Evolutionary conservation across 2,329 filamentous ascomycete genomes (phyloP), one percentile per base, ranked within the genome.

Genomic region (Tympanopsis confertula): DNA sequence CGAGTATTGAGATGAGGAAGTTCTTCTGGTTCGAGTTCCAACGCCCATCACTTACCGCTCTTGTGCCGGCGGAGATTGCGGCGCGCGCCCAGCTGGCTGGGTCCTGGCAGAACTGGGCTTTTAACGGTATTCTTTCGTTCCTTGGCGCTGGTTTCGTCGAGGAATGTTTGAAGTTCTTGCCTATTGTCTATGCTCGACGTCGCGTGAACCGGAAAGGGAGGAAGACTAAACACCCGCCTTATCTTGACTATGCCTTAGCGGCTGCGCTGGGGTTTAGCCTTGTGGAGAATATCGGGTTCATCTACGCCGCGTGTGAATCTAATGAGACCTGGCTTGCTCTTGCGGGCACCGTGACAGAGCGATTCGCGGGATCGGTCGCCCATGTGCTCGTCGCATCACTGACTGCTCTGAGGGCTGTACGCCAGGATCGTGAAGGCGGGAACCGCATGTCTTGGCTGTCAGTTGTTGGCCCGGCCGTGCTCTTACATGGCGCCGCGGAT

Each of bases 241-340:
- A 42, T 30, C 10, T 45, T 19, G 37, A 35, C 13, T 17, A 44
- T 14, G 41, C 39, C 1, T 40, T 42, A 12, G 42, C 47, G 1
- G 41, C 38, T 1, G 47, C 40, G 2, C 19, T 49, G 20, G 46
- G 45, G 2, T 48, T 47, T 30, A 46, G 43, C 19, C 45, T 43
- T 1, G 19, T 44, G 18, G 46, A 49, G 30, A 45, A 45, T 30
- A 42, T 47, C 20, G 42, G 39, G 2, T 48, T 46, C 35, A 20
- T 41, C 13, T 42, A 47, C 35, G 40, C 40, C 4, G 37, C 42
- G 10, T 32, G 20, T 17, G 18, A 19, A 35, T 39, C 19, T 15
- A 37, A 36, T 19, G 35, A 43, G 36, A 19, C 19, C 1, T 19
- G 13, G 33, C 22, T 19, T 4, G 24, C 36, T 17, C 43, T 46